Base-by-base conservation (phyloP, 225 moss, liverwort and hornwort species). In the Physcomitrellopsis africana region DNA sequence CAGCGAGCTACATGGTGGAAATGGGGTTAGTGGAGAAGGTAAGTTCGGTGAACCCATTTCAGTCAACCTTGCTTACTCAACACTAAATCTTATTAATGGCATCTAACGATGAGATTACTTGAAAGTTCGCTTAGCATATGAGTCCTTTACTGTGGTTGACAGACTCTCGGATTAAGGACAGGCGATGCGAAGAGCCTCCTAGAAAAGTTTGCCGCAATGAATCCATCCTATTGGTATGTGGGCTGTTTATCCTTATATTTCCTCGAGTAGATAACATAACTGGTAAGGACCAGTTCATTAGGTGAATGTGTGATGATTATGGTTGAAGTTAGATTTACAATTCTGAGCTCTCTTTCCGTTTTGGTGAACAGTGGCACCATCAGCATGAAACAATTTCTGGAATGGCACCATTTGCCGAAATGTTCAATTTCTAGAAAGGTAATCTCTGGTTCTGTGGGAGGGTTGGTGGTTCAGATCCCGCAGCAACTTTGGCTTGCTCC, bases 11-110 rank as follows among this genome's bases (percentile, higher is more conserved):
- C 17, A 95, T 95, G 95, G 91, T 95, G 64, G 95, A 95, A 76
- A 95, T 95, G 95, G 91, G 90, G 18, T 86, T 51, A 85, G 86
- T 95, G 82, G 93, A 95, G 80, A 93, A 87, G 76, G 95, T 95
- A 82, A 69, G 81, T 72, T 43, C 44, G 32, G 5, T 37, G 5
- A 37, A 37, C 4, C 0, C 32, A 49, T 46, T 20, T 60, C 47
- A 59, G 46, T 41, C 48, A 9, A 44, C 16, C 10, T 12, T 16
- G 44, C 37, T n/a, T 26, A 24, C 24, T 24, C 24, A 45, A n/a
- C 29, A n/a, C 29, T 77, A 41, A 51, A 37, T 45, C 51, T 32
- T 27, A 37, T 53, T 13, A 32, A 26, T 26, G n/a, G 23, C 18
- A 17, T 26, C 48, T 67, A 17, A 11, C 18, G 8, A 29, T 23